These are phyloP conservation scores for Pseudophaeomoniella oleicola DNA, from an alignment of 2,329 filamentous ascomycete genomes.

Conservation along the genomic window DNA sequence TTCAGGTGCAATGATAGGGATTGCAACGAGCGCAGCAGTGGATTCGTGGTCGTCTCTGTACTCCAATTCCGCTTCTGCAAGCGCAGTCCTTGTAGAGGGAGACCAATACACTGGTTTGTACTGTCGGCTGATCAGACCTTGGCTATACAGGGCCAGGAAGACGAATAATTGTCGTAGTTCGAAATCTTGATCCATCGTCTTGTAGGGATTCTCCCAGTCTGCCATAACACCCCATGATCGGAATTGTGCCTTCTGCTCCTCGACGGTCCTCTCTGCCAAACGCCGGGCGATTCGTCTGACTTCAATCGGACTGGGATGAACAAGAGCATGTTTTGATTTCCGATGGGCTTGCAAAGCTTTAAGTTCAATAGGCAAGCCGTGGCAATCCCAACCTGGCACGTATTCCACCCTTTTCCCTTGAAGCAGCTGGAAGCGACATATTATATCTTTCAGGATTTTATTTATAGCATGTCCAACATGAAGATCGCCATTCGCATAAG, in stretches of 20 bases:
- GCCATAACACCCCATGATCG: conserved; percentile 48
- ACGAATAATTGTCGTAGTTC: conserved; percentile 45
- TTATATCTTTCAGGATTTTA: conserved; percentile 93
- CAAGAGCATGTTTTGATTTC: conserved; percentile 18
- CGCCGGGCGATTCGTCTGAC: conserved; percentile 40
- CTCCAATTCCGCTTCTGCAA: conserved; percentile 51
- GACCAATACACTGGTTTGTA: conserved; percentile 54
- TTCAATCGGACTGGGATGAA: conserved; percentile 22
- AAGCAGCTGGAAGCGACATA: conserved; percentile 66
- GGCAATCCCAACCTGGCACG: conserved; percentile 92
- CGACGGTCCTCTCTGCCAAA: conserved; percentile 40
- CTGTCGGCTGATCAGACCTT: conserved; percentile 45
- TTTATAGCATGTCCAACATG: conserved; percentile 93
- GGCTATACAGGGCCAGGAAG: conserved; percentile 47
- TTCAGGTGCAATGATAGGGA: conserved; percentile 44
- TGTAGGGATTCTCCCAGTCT: conserved; percentile 48
- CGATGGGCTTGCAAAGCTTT: conserved; percentile 61
- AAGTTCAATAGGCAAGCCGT: conserved; percentile 91
- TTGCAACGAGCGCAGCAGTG: conserved; percentile 54
- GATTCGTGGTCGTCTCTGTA: conserved; percentile 48
- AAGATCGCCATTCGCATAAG: conserved; percentile 84
- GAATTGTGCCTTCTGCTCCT: conserved; percentile 45
- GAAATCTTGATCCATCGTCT: conserved; percentile 47
- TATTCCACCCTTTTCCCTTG: conserved; percentile 66
- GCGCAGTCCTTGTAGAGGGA: conserved; percentile 47